Evolutionary conservation across 306 rosid species (phyloP), one percentile per base, ranked within the genome.

Genomic region (Rosa chinensis): DNA sequence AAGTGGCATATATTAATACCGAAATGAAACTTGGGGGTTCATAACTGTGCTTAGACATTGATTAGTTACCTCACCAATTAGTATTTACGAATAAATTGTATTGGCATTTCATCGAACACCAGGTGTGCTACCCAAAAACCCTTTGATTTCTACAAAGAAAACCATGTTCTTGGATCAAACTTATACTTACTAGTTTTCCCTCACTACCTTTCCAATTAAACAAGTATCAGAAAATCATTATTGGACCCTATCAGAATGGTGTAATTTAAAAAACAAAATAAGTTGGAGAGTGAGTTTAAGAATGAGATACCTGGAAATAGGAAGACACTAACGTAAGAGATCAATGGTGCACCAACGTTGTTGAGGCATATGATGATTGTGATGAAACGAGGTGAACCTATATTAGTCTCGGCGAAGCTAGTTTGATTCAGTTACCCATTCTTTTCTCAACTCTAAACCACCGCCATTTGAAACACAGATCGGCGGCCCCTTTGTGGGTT

Each of bases 91-190:
- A 32, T 35, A 64, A 5, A 32, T n/a, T 28, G 69, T 23, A 35
- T 7, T 37, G 68, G 17, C 78, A 74, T 56, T 74, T 74, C 16
- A 42, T 56, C 42, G 17, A 74, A 74, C 78, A 56, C 68, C 67
- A 42, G 35, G 39, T 58, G 78, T 40, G 78, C 69, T 42, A 58
- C 58, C 48, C 70, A 44, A 58, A 21, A 7, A 25, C 17, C 16
- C 10, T 25, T 14, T 13, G 77, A 10, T 4, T 9, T n/a, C 1
- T 6, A 43, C 3, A 8, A 5, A 3, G 0, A 39, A 55, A 4
- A 43, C 18, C 39, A 55, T 8, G 2, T 23, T 13, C n/a, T 58
- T 21, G 32, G 10, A 53, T 61, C 25, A 61, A 17, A 43, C 10
- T 16, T 4, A 23, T 16, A 6, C n/a, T 43, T 4, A 13, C 10